phyloP scores from a whole-genome alignment of 2,329 filamentous ascomycete genomes.

The Fusarium pininemorale region DNA sequence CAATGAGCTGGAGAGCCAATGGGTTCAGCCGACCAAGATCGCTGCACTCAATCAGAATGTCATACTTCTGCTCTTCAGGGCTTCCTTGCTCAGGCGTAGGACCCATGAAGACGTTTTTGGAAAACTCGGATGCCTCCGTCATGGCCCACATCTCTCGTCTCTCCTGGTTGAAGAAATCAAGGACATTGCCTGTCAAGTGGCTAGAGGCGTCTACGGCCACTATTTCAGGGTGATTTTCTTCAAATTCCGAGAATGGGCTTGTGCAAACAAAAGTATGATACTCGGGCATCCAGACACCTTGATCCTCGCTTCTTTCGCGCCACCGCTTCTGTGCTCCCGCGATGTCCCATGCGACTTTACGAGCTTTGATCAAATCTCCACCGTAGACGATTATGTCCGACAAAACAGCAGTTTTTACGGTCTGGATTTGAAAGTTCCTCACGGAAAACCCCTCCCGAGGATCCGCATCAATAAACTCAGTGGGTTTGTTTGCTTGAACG shows the following conservation, averaged over 20 bases:
- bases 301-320: conserved; percentile 70
- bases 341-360: conserved; percentile 73
- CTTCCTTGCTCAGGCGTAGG: conserved; percentile 78
- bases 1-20: conserved; percentile 69
- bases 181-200: conserved; percentile 75
- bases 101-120: conserved; percentile 88
- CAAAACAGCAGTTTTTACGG: conserved; percentile 84
- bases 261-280: conserved; percentile 87
- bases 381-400: conserved; percentile 96
- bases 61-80: conserved; percentile 71
- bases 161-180: conserved; percentile 92
- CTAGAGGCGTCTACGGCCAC: conserved; percentile 80
- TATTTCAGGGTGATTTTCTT: conserved; percentile 73
- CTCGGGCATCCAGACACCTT: conserved; percentile 63
- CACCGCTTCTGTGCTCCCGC: conserved; percentile 80
- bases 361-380: conserved; percentile 69
- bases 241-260: conserved; percentile 75
- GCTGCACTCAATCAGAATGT: conserved; percentile 87
- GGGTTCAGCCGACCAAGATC: conserved; percentile 83
- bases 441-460: conserved; percentile 93
- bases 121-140: conserved; percentile 89
- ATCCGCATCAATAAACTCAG: conserved; percentile 83
- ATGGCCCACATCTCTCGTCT: conserved; percentile 92
- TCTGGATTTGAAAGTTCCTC: conserved; percentile 96
- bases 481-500: conserved; percentile 60